Base-by-base conservation (phyloP, 2,329 filamentous ascomycete species). In the Teratosphaeria epicoccoides region DNA sequence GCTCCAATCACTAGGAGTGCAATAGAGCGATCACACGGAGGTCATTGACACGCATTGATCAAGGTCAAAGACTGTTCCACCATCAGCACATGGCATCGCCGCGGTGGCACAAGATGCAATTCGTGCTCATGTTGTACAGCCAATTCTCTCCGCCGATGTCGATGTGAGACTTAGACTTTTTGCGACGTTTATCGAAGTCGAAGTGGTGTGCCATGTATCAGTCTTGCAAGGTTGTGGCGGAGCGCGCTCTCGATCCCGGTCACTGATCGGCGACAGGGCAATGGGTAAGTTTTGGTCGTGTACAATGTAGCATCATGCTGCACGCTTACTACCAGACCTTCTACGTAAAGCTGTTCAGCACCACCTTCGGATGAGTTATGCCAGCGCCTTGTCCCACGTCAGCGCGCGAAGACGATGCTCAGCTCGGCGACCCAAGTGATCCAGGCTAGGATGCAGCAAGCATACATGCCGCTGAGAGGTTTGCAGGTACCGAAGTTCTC, bases 141-240 rank as follows among this genome's bases (percentile, higher is more conserved):
- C n/a, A 17, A 17, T 17, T n/a, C n/a, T n/a, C n/a, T n/a, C n/a
- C n/a, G n/a, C n/a, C n/a, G n/a, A n/a, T n/a, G n/a, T n/a, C n/a
- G 28, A 29, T 29, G 28, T 29, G 14, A 17, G n/a, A 40, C 33
- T 40, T 40, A 6, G 49, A 52, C 26, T 24, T 45, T 44, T 52
- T 52, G 54, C 52, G 46, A 14, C 45, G 47, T 43, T 55, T 43
- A 33, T 33, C 49, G 46, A 47, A 46, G 46, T 33, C 49, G 46
- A 47, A 46, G 46, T 40, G 33, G 33, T 40, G 14, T 40, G 33
- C 33, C 17, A 40, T 40, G 33, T 40, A 40, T 40, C 33, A 40
- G 14, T 17, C 3, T 17, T 14, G 12, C n/a, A 17, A 40, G 33
- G 5, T n/a, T 40, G 33, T 40, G 33, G 33, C 33, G 33, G 33